These are phyloP conservation scores for Aegle marmelos DNA, from an alignment of 345 rosid species.

Conservation along the genomic window DNA sequence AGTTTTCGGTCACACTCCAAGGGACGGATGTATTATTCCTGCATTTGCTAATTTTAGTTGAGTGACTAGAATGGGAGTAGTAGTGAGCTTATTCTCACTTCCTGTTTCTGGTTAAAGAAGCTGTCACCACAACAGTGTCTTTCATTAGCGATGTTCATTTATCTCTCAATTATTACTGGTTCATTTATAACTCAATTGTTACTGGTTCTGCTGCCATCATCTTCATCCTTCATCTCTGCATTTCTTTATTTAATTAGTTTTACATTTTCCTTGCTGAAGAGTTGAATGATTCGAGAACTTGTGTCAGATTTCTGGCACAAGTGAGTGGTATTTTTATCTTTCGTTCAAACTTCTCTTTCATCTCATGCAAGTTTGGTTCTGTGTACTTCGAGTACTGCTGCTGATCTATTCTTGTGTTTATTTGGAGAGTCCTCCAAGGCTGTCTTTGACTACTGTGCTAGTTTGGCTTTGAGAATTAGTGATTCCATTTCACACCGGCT, in stretches of 20 bases:
- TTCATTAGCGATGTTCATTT: background rate
- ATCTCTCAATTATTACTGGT: background rate
- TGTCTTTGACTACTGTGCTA: background rate
- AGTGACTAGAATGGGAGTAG: background rate
- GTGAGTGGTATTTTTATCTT: background rate
- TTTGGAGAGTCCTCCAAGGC: background rate
- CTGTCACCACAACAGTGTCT: background rate
- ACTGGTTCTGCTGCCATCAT: background rate
- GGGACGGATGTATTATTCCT: background rate
- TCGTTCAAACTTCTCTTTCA: background rate
- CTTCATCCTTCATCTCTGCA: background rate
- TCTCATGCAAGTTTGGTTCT: background rate
- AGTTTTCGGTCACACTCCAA: background rate
- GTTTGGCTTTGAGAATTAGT: background rate
- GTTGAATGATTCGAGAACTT: background rate
- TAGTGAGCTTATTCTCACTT: background rate
- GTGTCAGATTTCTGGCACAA: background rate
- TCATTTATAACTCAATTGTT: background rate
- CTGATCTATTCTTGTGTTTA: background rate
- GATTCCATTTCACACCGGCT: background rate
- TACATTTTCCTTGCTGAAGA: background rate
- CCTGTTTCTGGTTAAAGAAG: background rate
- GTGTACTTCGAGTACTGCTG: background rate
- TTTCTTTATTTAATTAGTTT: background rate
- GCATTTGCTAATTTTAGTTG: background rate